These are phyloP conservation scores for Acacia acuminata DNA, from an alignment of 306 rosid genomes.

Conservation along the genomic window DNA sequence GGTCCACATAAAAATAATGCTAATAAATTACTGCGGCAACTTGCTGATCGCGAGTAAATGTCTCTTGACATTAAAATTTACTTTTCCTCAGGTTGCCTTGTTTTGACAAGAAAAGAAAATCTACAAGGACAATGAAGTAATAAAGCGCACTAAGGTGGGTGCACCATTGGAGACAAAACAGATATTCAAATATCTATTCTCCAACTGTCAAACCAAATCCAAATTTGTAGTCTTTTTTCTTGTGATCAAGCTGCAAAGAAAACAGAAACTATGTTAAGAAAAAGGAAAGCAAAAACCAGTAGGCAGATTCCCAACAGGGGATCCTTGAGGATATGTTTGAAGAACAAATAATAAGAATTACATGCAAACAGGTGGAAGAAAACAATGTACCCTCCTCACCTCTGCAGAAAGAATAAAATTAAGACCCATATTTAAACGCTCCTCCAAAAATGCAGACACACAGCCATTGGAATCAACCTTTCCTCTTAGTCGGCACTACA, in stretches of 20 bases:
- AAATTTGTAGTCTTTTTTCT: conserved; percentile 94
- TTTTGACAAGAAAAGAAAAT: conserved; percentile 17
- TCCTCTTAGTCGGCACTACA: conserved; percentile 16
- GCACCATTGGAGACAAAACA: conserved; percentile 26
- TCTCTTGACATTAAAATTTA: conserved; percentile 32
- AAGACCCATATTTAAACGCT: conserved; percentile 67
- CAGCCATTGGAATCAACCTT: conserved; percentile 17
- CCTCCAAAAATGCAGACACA: conserved; percentile 79
- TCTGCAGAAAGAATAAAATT: conserved; percentile 59
- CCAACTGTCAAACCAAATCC: conserved; percentile 98
- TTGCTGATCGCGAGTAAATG: conserved; percentile 28
- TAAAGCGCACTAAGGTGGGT: conserved; percentile 35
- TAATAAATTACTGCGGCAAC: conserved; percentile 29
- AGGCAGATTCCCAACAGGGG: not conserved
- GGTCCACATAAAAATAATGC: conserved; percentile 30
- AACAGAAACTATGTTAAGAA: conserved; percentile 21
- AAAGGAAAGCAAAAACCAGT: not conserved
- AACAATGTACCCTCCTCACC: conserved; percentile 38
- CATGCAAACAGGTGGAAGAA: not conserved
- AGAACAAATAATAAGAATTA: not conserved
- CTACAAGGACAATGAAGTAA: conserved; percentile 33
- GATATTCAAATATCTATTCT: conserved; percentile 52
- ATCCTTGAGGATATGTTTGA: not conserved
- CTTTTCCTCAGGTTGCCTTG: conserved; percentile 24
- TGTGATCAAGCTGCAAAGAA: conserved; percentile 81